Evolutionary conservation across 2,329 filamentous ascomycete genomes (phyloP).

Genomic region (Uncinocarpus reesii): DNA sequence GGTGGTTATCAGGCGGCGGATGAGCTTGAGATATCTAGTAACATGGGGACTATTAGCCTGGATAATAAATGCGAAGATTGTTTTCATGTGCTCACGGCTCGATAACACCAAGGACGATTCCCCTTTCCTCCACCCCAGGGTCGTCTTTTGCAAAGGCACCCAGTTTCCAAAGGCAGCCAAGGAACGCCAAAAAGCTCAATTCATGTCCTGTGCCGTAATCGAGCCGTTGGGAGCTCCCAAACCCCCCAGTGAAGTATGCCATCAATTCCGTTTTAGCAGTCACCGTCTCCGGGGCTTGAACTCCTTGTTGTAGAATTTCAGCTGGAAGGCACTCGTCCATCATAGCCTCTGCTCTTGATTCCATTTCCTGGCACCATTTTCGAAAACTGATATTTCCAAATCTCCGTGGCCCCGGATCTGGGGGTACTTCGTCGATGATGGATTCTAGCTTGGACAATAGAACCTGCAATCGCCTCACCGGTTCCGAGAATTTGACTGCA

Average conservation of each 20-base stretch:
- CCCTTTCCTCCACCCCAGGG: conserved; percentile 54
- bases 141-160: conserved; percentile 57
- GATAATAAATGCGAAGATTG: not conserved
- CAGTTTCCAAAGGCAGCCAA: conserved; percentile 85
- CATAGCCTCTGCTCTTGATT: conserved; percentile 48
- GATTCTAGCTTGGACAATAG: conserved; percentile 55
- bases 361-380: conserved; percentile 65
- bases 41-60: not conserved
- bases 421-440: conserved; percentile 68
- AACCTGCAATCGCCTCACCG: conserved; percentile 54
- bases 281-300: conserved; percentile 26
- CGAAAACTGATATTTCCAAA: conserved; percentile 91
- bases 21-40: conserved; percentile 63
- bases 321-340: conserved; percentile 48
- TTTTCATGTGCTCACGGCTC: conserved; percentile 59
- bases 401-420: conserved; percentile 71
- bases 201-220: conserved; percentile 98
- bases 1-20: conserved; percentile 72
- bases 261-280: conserved; percentile 57
- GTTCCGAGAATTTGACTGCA: conserved; percentile 41
- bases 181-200: conserved; percentile 83
- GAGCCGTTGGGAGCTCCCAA: conserved; percentile 77
- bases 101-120: conserved; percentile 70
- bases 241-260: conserved; percentile 71
- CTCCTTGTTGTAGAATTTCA: conserved; percentile 34